Percentiles rank a stretch among this genome's conserved stretches.
Evolutionary conservation across 1,284 basidiomycete species (phyloP).

Genomic region (Apiotrichum siamense): DNA sequence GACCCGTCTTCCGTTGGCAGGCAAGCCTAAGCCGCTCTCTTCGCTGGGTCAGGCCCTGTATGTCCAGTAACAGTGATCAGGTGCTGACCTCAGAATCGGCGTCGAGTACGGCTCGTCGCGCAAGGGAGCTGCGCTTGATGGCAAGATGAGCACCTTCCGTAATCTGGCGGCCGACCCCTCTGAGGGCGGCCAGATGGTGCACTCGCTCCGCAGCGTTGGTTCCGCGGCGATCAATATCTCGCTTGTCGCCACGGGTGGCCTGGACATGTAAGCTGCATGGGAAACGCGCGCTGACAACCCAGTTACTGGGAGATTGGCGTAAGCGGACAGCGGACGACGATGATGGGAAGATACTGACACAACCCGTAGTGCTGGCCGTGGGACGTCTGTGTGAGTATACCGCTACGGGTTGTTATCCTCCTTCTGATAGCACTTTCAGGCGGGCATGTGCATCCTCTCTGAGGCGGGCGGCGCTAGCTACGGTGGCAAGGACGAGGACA

Average conservation of each 20-base stretch:
- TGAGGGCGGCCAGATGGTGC: constrained; percentile 74
- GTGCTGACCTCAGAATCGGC: constrained; percentile 52
- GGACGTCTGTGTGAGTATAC: constrained; percentile 67
- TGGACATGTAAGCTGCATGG: constrained; percentile 59
- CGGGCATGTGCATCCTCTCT: constrained; percentile 85
- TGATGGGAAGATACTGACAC: neutral
- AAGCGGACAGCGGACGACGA: constrained; percentile 12
- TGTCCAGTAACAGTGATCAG: neutral
- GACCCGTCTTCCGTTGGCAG: constrained; percentile 62
- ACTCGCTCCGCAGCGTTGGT: constrained; percentile 75
- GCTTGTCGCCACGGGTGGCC: constrained; percentile 72
- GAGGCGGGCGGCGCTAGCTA: constrained; percentile 79
- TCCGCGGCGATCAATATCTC: constrained; percentile 79
- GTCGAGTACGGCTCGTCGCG: constrained; percentile 83
- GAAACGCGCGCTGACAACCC: constrained; percentile 5
- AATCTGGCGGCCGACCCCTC: constrained; percentile 69
- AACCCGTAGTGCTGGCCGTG: constrained; percentile 61
- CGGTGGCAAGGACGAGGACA: constrained; percentile 54
- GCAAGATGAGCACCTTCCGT: constrained; percentile 67
- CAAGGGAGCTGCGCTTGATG: constrained; percentile 60
- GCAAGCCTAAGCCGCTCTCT: constrained; percentile 63
- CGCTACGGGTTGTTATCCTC: constrained; percentile 3
- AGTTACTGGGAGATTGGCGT: constrained; percentile 74
- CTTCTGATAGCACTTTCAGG: constrained; percentile 34
- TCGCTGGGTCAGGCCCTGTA: constrained; percentile 70